Conservation (phyloP, 1,284 basidiomycete species). For the Sanghuangporus weigelae region DNA sequence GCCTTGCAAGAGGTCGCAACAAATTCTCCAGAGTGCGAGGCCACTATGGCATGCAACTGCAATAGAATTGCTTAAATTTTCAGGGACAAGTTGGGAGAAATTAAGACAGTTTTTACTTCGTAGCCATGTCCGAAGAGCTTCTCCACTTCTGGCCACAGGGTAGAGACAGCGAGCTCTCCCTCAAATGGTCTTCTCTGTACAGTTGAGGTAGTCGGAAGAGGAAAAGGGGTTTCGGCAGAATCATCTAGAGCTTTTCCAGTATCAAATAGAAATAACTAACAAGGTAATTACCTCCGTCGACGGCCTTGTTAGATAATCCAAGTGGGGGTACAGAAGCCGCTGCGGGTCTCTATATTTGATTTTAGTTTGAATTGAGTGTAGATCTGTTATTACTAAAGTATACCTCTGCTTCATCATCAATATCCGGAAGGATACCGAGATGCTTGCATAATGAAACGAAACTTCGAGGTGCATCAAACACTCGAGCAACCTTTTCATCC, state of each 20-base stretch:
- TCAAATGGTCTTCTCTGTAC: constrained; percentile 53
- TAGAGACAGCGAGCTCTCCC: constrained; percentile 76
- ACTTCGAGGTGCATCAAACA: constrained; percentile 82
- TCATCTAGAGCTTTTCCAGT: constrained; percentile 1
- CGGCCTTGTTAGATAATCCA: constrained; percentile 67
- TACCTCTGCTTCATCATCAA: constrained; percentile 49
- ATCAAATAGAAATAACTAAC: neutral
- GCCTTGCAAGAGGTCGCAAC: constrained; percentile 94
- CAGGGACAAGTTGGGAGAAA: constrained; percentile 11
- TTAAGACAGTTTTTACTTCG: constrained; percentile 53
- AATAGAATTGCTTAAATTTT: neutral
- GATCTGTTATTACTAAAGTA: constrained; percentile 3
- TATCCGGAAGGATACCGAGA: constrained; percentile 40
- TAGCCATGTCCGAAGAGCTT: constrained; percentile 99
- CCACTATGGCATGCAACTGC: constrained; percentile 73
- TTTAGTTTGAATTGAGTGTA: neutral
- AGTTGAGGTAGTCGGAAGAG: constrained; percentile 10
- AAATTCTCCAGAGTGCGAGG: constrained; percentile 62
- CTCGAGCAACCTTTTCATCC: constrained; percentile 88
- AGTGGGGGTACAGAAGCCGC: constrained; percentile 75
- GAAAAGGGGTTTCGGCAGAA: constrained; percentile 9
- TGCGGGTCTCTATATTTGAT: constrained; percentile 34
- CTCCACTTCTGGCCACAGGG: constrained; percentile 96
- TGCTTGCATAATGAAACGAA: constrained; percentile 63
- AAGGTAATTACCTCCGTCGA: constrained; percentile 44